phyloP scores from a whole-genome alignment of 2,329 filamentous ascomycete genomes.

The Nothophoma quercina region DNA sequence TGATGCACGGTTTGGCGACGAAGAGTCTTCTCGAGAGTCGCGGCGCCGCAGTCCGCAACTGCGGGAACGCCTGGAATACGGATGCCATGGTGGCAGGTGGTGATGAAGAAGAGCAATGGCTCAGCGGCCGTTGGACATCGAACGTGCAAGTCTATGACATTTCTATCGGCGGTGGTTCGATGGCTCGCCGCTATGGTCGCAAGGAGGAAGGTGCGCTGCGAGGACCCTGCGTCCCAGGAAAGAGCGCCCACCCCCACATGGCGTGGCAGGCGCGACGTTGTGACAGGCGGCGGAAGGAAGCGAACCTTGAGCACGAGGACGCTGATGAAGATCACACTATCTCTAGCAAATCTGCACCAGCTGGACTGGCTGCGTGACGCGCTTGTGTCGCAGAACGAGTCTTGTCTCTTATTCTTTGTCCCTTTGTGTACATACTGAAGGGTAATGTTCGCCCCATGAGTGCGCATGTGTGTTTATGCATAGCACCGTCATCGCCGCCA shows the following conservation, averaged over 20 bases:
- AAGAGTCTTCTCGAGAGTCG: conserved; percentile 49
- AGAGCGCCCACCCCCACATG: conserved; percentile 10
- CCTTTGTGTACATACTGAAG: not conserved
- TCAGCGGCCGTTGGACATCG: not conserved
- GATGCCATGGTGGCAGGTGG: conserved; percentile 39
- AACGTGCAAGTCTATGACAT: conserved; percentile 14
- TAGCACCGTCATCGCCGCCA: conserved; percentile 11
- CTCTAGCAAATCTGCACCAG: not conserved
- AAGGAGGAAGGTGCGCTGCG: conserved; percentile 9
- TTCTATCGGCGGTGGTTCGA: conserved; percentile 16
- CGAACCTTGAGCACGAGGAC: conserved; percentile 9
- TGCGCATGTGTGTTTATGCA: conserved; percentile 5
- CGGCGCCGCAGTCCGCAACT: conserved; percentile 48
- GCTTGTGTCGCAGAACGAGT: conserved; percentile 4
- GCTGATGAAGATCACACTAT: not conserved
- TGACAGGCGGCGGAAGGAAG: conserved; percentile 16
- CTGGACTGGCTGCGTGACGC: conserved; percentile 15
- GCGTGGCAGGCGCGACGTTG: conserved; percentile 10
- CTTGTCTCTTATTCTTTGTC: not conserved
- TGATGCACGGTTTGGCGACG: conserved; percentile 42
- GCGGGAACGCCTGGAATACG: conserved; percentile 47
- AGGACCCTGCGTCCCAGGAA: conserved; percentile 18
- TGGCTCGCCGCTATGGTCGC: conserved; percentile 3
- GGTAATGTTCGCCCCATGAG: not conserved
- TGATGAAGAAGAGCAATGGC: conserved; percentile 12